Evolutionary conservation across 192 early-diverging fungal species (phyloP).

Genomic region (Tieghemiomyces parasiticus): DNA sequence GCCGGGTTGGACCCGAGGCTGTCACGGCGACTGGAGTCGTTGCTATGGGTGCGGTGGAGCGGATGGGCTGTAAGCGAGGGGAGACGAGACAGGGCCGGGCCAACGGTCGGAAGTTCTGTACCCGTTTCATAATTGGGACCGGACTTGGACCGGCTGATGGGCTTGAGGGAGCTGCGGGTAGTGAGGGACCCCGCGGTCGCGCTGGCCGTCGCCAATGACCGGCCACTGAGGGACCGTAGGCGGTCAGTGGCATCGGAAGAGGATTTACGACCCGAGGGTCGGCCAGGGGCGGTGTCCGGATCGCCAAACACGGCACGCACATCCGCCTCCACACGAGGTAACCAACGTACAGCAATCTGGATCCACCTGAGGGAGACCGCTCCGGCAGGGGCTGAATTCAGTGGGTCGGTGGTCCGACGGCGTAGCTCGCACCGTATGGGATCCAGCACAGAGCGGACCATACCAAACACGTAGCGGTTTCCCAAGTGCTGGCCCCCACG

Average conservation of each 20-base stretch:
- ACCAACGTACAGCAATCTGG: not conserved
- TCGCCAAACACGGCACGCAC: not conserved
- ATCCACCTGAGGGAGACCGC: not conserved
- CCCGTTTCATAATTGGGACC: not conserved
- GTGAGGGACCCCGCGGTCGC: not conserved
- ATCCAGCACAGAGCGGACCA: not conserved
- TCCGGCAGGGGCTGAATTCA: not conserved
- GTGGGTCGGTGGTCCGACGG: not conserved
- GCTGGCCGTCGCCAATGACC: not conserved
- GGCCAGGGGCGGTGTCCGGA: not conserved
- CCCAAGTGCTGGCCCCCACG: not conserved
- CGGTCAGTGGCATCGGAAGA: not conserved
- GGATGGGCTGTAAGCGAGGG: not conserved
- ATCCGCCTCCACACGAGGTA: not conserved
- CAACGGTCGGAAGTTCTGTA: not conserved
- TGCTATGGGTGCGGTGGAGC: constrained; percentile 1
- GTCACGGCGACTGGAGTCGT: constrained; percentile 1
- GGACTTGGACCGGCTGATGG: not conserved
- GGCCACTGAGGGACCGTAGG: not conserved
- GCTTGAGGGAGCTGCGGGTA: not conserved
- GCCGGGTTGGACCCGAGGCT: not conserved
- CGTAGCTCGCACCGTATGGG: not conserved
- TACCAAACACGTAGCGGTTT: not conserved
- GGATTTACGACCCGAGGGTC: not conserved
- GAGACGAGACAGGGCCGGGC: not conserved